These are phyloP conservation scores for Hura crepitans DNA, from an alignment of 441 rosid species.

Conservation along the genomic window DNA sequence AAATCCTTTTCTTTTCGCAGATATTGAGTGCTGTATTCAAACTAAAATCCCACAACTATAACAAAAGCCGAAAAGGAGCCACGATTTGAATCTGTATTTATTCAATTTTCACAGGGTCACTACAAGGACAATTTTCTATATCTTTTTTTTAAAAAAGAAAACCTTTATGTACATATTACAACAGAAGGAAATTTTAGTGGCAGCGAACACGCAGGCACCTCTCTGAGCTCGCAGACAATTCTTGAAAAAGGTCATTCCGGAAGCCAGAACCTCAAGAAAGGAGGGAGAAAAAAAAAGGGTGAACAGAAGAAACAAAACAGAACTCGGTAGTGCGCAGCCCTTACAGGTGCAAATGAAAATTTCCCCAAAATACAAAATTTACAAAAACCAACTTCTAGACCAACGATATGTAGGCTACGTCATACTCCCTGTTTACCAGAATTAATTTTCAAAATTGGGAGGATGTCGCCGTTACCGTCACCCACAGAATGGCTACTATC, in stretches of 20 bases:
- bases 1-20: no score
- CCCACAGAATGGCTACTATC: constrained; percentile 1
- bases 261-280: constrained; percentile 20
- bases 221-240: constrained; percentile 14
- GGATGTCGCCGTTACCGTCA: not conserved
- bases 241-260: constrained; percentile 11
- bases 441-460: constrained; percentile 40
- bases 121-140: not conserved
- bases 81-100: constrained; percentile 38
- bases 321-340: constrained; percentile 33
- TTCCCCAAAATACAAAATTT: constrained; percentile 27
- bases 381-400: constrained; percentile 27
- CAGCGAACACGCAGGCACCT: constrained; percentile 8
- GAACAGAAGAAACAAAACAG: constrained; percentile 15
- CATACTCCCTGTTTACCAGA: constrained; percentile 24
- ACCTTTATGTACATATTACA: constrained; percentile 41
- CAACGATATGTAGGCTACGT: constrained; percentile 21
- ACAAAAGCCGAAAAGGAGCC: constrained; percentile 12
- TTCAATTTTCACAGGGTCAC: constrained; percentile 27
- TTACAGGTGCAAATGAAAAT: constrained; percentile 12
- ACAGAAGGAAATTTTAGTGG: constrained; percentile 13
- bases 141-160: constrained; percentile 3
- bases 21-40: no score
- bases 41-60: no score
- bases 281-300: not conserved